Percentiles rank a stretch among this genome's conserved stretches.
Conservation (phyloP, 805 yeast species). For the Priceomyces carsonii region DNA sequence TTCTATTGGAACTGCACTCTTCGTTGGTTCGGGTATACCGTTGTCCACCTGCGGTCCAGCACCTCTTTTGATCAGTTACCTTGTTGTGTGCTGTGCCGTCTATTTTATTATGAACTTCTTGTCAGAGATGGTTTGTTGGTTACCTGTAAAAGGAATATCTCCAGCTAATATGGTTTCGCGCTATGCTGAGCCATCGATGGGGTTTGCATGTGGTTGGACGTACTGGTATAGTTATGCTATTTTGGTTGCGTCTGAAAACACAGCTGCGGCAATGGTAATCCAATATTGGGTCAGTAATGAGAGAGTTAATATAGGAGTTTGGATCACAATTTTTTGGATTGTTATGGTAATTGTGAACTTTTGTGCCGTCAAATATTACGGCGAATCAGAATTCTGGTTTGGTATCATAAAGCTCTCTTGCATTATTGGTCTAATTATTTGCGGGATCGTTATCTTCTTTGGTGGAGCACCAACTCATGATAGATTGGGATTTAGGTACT, state of each 20-base stretch:
- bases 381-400: slow-evolving; percentile 24
- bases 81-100: slow-evolving; percentile 18
- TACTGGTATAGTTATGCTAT: slow-evolving; percentile 20
- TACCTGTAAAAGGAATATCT: slow-evolving; percentile 20
- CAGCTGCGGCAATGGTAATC: slow-evolving; percentile 21
- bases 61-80: slow-evolving; percentile 40
- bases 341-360: slow-evolving; percentile 20
- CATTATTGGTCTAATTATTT: slow-evolving; percentile 18
- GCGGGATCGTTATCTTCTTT: slow-evolving; percentile 20
- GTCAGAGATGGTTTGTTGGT: slow-evolving; percentile 17
- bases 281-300: slow-evolving; percentile 27
- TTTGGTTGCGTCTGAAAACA: slow-evolving; percentile 21
- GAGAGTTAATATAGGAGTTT: slow-evolving; percentile 42
- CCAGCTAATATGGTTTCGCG: slow-evolving; percentile 10
- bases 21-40: slow-evolving; percentile 25
- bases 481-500: slow-evolving; percentile 22
- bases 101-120: slow-evolving; percentile 18
- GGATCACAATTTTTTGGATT: slow-evolving; percentile 41
- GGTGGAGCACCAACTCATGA: slow-evolving; percentile 20
- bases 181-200: slow-evolving; percentile 14
- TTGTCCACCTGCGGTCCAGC: slow-evolving; percentile 35
- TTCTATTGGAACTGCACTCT: slow-evolving; percentile 22
- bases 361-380: slow-evolving; percentile 18
- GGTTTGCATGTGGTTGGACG: slow-evolving; percentile 21
- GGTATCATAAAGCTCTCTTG: slow-evolving; percentile 18